A percentile compares a stretch with the other conserved stretches of the same genome.
These are phyloP conservation scores for Suillus subalutaceus DNA, from an alignment of 768 basidiomycete genomes.

Conservation along the genomic window DNA sequence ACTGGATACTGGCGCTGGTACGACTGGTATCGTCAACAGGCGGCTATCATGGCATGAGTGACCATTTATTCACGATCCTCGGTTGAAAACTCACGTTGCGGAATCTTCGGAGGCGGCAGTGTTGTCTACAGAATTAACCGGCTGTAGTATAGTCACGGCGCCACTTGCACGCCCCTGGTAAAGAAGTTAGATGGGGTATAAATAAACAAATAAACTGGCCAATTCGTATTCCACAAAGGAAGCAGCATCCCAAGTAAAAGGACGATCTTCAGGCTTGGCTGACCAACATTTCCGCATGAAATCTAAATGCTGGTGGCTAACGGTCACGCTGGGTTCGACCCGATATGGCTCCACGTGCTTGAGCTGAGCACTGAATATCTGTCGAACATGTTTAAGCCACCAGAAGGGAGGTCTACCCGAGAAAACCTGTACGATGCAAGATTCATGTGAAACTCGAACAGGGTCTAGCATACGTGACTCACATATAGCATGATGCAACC, in stretches of 20 bases:
- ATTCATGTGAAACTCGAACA: not conserved
- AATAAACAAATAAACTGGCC: no score
- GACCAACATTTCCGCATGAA: conserved; percentile 6
- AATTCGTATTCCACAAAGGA: not conserved
- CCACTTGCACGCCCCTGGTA: no score
- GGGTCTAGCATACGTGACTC: not conserved
- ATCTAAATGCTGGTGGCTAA: not conserved
- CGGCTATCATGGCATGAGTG: not conserved
- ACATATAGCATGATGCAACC: conserved; percentile 4
- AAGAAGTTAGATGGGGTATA: no score
- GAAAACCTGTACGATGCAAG: not conserved
- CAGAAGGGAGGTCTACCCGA: conserved; percentile 3
- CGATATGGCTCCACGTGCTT: not conserved
- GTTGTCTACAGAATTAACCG: not conserved
- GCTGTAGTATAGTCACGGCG: no score
- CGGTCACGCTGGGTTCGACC: not conserved
- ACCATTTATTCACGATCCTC: not conserved
- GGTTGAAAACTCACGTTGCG: not conserved
- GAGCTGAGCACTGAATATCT: not conserved
- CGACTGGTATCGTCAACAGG: not conserved
- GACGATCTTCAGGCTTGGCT: not conserved
- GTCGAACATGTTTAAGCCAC: not conserved
- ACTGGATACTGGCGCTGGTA: not conserved
- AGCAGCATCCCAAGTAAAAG: not conserved
- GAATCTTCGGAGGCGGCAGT: not conserved